phyloP scores from a whole-genome alignment of 2,329 filamentous ascomycete species.

The Hymenoscyphus scutula region DNA sequence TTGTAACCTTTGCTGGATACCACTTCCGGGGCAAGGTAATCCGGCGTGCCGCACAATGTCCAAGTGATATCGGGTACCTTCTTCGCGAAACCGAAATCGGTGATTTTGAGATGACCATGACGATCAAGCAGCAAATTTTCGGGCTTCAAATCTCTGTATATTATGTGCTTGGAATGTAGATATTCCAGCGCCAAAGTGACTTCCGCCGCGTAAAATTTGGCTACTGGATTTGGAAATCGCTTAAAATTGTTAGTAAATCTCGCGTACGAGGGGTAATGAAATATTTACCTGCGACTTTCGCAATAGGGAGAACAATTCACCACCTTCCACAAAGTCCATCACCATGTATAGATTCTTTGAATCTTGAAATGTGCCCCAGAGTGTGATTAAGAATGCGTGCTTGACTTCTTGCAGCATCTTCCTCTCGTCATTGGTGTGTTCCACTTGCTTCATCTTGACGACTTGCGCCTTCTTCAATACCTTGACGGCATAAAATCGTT shows the following conservation, averaged over 20 bases:
- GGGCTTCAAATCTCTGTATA: conserved; percentile 95
- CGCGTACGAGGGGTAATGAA: neutral
- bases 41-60: conserved; percentile 96
- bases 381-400: conserved; percentile 93
- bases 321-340: conserved; percentile 99
- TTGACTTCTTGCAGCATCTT: conserved; percentile 95
- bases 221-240: conserved; percentile 97
- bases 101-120: conserved; percentile 94
- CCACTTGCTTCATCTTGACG: conserved; percentile 99
- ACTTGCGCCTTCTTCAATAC: conserved; percentile 98
- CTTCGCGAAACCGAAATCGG: conserved; percentile 98
- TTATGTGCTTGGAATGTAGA: conserved; percentile 90
- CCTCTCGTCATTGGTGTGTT: conserved; percentile 98
- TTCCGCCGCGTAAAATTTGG: conserved; percentile 98
- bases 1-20: conserved; percentile 99
- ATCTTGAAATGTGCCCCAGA: conserved; percentile 99
- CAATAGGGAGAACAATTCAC: conserved; percentile 92
- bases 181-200: conserved; percentile 95
- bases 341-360: conserved; percentile 98
- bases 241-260: conserved; percentile 40
- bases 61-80: conserved; percentile 98
- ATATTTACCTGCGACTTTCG: conserved; percentile 76
- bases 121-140: conserved; percentile 90
- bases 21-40: conserved; percentile 95
- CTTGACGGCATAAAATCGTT: conserved; percentile 97